Evolutionary conservation across 1,284 basidiomycete species (phyloP), one percentile per base, ranked within the genome.

Genomic region (Ustilago tritici): DNA sequence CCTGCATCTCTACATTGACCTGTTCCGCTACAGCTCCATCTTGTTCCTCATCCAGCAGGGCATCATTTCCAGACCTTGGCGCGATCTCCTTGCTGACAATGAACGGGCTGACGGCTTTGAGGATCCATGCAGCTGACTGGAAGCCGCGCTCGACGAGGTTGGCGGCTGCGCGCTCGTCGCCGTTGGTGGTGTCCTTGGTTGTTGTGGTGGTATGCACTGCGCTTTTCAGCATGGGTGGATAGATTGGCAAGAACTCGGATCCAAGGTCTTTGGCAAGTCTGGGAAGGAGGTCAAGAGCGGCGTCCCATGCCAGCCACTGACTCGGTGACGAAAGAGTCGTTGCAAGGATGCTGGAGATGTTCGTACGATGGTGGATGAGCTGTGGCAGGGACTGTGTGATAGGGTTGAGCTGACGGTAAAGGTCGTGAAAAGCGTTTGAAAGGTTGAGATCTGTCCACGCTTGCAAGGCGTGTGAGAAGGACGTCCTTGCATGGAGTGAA

Each of bases 401-500:
- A 4, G 64, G 69, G 15, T 64, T 62, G 53, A 82, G 76, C 35
- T 73, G 61, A 3, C 70, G 65, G 12, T 80, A 70, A 17, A 85
- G 79, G 3, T 54, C 53, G 43, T 81, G 77, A 53, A 86, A 86
- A 3, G 81, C 80, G n/a, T 83, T 63, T 35, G 80, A 80, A 43
- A 84, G 75, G 57, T 86, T 86, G 61, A 86, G 81, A 53, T 86
- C 84, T 15, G 72, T 76, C 84, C 84, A 86, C 2, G 78, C 74
- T 14, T 72, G 59, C 11, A 86, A 65, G 3, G 84, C 82, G 0
- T 75, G 60, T 14, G 80, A 77, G 54, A 84, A 81, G 1, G 78
- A 69, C 0, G 82, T 84, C 14, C 68, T 65, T n/a, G 73, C 76
- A 46, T 80, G 75, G 12, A 82, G 54, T 40, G 76, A 61, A 10